Evolutionary conservation across 495 filamentous ascomycete genomes (phyloP), one percentile per base, ranked within the genome.

Genomic region (Eremomyces bilateralis): DNA sequence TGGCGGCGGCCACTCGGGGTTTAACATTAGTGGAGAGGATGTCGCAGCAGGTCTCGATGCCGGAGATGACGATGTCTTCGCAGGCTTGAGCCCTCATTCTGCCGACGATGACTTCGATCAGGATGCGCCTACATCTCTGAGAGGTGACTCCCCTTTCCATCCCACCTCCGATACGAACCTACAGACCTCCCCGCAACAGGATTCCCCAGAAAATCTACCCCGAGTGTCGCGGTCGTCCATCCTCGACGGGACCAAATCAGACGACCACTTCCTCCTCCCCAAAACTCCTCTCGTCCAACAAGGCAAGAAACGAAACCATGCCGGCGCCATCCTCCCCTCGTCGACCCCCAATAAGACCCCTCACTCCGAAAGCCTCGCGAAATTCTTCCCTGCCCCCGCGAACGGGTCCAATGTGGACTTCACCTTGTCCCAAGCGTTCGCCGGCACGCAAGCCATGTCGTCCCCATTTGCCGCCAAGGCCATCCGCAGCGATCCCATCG

Each of bases 391-490:
- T n/a, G n/a, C n/a, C n/a, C 49, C 47, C 37, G 38, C 36, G 3
- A 40, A 37, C n/a, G 42, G 25, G 13, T 34, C 28, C 6, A 29
- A 22, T n/a, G 43, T 20, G 1, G 19, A 33, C 18, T 47, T 61
- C 43, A 45, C 43, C 29, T 41, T 58, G 28, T 58, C 48, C 3
- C 57, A 61, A 38, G 41, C 47, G 22, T 61, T 61, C 39, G 45
- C 53, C 15, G 41, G 47, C 12, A 61, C 57, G 8, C 57, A 59
- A 34, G 53, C 48, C 3, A 38, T 46, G 20, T 56, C 57, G 1
- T 58, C 57, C 15, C 53, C 52, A 6, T 8, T 52, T 3, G 43
- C 46, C 5, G 45, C 46, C 17, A n/a, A n/a, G n/a, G 53, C 25
- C 10, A 28, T 45, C 2, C 42, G 37, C 20, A 54, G 52, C 11